phyloP scores from a whole-genome alignment of 805 yeast genomes.

The Monosporozyma unispora region DNA sequence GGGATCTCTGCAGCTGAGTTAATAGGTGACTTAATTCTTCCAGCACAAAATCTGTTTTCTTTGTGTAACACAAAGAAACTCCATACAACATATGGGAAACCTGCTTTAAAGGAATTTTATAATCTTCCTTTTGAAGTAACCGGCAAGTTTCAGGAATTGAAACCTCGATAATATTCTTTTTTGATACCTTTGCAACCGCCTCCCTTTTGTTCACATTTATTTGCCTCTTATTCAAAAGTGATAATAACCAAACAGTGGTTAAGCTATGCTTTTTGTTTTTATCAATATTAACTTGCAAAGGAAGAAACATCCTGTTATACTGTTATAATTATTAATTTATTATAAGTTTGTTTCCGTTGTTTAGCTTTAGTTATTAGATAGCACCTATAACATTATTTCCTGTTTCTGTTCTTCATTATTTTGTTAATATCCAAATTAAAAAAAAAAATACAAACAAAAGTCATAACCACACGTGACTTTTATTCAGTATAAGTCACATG shows the following conservation, averaged over 20 bases:
- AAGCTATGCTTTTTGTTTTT: constrained; percentile 7
- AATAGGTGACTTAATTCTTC: constrained; percentile 20
- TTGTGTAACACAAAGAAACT: constrained; percentile 25
- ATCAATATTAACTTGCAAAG: background rate
- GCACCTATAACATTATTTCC: too few species aligned
- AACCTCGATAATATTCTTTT: constrained; percentile 25
- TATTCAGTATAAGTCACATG: too few species aligned
- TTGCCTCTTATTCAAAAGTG: constrained; percentile 17
- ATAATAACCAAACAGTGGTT: constrained; percentile 27
- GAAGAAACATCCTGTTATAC: background rate
- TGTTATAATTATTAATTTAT: too few species aligned
- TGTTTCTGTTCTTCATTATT: too few species aligned
- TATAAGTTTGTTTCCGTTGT: too few species aligned
- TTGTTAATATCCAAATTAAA: too few species aligned
- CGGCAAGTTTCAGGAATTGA: constrained; percentile 28
- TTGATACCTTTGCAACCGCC: constrained; percentile 11
- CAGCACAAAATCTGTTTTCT: constrained; percentile 26
- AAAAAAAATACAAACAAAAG: too few species aligned
- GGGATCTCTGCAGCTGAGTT: constrained; percentile 17
- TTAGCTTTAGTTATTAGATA: too few species aligned
- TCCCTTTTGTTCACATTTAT: background rate
- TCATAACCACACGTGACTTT: too few species aligned
- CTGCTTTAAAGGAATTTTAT: constrained; percentile 20
- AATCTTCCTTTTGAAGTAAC: constrained; percentile 13
- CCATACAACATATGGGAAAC: constrained; percentile 27